Conservation (phyloP, 2,329 filamentous ascomycete species). For the Alternaria ethzedia region DNA sequence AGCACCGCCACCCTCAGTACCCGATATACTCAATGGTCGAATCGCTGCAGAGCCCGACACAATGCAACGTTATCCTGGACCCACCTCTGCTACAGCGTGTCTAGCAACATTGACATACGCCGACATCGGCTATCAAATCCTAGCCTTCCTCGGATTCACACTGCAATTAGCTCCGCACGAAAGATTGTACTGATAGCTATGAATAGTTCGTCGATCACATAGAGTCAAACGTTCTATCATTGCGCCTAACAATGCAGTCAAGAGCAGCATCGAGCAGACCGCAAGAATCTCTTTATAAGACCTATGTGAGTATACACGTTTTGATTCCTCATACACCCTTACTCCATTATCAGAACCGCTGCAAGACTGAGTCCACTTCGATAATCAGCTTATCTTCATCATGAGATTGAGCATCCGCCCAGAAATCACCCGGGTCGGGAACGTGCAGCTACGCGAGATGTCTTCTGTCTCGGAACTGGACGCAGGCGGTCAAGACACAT, state of each 20-base stretch:
- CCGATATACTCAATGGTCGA: background rate
- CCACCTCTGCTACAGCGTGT: background rate
- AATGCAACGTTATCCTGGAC: background rate
- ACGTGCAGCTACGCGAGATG: slow-evolving; percentile 11
- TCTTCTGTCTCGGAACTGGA: slow-evolving; percentile 20
- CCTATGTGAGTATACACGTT: background rate
- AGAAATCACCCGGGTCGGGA: slow-evolving; percentile 9
- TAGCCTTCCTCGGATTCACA: background rate
- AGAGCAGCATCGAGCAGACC: background rate
- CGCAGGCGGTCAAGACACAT: background rate
- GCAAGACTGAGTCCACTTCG: background rate
- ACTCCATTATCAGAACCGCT: background rate
- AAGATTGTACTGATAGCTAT: background rate
- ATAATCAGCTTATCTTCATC: background rate
- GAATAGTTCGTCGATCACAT: background rate
- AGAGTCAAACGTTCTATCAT: background rate
- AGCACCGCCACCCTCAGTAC: background rate
- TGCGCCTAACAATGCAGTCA: background rate
- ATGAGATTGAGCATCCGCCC: background rate
- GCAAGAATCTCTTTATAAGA: background rate
- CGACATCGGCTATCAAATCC: background rate
- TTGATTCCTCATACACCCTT: background rate
- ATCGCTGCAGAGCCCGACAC: background rate
- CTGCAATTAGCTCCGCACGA: background rate
- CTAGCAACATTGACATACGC: background rate